These are phyloP conservation scores for Rhizoclosmatium sp. DNA, from an alignment of 192 early-diverging fungal genomes.

Conservation along the genomic window DNA sequence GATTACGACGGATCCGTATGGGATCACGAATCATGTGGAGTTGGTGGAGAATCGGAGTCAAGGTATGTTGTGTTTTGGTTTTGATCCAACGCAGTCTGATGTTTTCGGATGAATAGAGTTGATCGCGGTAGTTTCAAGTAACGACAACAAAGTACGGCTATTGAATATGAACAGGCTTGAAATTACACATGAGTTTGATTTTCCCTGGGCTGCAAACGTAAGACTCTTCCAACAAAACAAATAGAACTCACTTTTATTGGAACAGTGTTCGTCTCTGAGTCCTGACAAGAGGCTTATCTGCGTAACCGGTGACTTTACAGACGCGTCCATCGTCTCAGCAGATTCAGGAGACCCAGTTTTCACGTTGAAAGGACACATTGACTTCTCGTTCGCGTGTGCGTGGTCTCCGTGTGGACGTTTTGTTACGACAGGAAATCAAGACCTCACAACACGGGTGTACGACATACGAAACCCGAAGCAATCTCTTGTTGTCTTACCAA, in stretches of 20 bases:
- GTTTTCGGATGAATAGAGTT: slow-evolving; percentile 27
- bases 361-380: slow-evolving; percentile 65
- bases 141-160: slow-evolving; percentile 57
- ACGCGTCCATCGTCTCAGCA: slow-evolving; percentile 55
- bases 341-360: slow-evolving; percentile 47
- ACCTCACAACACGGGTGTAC: slow-evolving; percentile 64
- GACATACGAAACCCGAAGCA: slow-evolving; percentile 64
- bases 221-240: neutral
- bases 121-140: slow-evolving; percentile 62
- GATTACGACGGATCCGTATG: slow-evolving; percentile 54
- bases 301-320: slow-evolving; percentile 60
- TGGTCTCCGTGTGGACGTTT: slow-evolving; percentile 65
- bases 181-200: slow-evolving; percentile 46
- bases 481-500: slow-evolving; percentile 58
- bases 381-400: slow-evolving; percentile 74
- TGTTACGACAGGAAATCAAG: slow-evolving; percentile 74
- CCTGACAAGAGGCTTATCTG: slow-evolving; percentile 65
- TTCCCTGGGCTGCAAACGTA: slow-evolving; percentile 69
- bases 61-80: slow-evolving; percentile 34
- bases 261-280: slow-evolving; percentile 63
- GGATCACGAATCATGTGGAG: slow-evolving; percentile 73
- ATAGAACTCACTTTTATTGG: neutral
- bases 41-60: slow-evolving; percentile 53
- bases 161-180: slow-evolving; percentile 55
- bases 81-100: neutral